Evolutionary conservation across 345 rosid species (phyloP), one percentile per base, ranked within the genome.

Genomic region (Raphanus sativus): DNA sequence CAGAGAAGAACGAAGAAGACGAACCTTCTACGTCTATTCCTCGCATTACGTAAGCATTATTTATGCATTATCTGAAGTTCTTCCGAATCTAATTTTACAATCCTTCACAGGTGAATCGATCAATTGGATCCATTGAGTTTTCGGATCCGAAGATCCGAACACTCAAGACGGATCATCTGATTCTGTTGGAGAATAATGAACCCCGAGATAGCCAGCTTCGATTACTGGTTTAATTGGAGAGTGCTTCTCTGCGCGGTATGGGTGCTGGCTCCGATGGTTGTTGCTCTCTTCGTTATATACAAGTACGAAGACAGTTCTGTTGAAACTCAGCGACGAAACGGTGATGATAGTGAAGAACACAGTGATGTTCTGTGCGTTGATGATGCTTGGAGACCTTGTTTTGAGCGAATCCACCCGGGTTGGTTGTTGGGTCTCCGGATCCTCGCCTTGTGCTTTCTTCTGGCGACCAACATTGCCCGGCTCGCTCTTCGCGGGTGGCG

Each of bases 151-250:
- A 69, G 72, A 70, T 77, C 62, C 76, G 76, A 69, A 16, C n/a
- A 36, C 42, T 77, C 80, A 48, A 71, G 54, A 72, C 34, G 54
- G 72, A 58, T 78, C 72, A 71, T 56, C 67, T 29, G 21, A 33
- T 5, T 13, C n/a, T 21, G 59, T 3, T 65, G 6, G 58, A 13
- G 36, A 79, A 72, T 64, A 61, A 38, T 52, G 75, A 48, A 17
- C 24, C n/a, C 77, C 8, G 89, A 70, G 65, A 33, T 86, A 10
- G 77, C 85, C 30, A 71, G 80, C 38, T 61, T 81, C 77, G 85
- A 81, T 77, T 89, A 88, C 69, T 91, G 93, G 97, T 83, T 88
- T 50, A 89, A 86, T 55, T 89, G 89, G 93, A 88, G 87, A 81
- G 85, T 88, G 54, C 74, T 91, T 67, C 77, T 86, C 40, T 89